Conservation (phyloP, 2,329 filamentous ascomycete genomes). For the Ophiosphaerella korrae region DNA sequence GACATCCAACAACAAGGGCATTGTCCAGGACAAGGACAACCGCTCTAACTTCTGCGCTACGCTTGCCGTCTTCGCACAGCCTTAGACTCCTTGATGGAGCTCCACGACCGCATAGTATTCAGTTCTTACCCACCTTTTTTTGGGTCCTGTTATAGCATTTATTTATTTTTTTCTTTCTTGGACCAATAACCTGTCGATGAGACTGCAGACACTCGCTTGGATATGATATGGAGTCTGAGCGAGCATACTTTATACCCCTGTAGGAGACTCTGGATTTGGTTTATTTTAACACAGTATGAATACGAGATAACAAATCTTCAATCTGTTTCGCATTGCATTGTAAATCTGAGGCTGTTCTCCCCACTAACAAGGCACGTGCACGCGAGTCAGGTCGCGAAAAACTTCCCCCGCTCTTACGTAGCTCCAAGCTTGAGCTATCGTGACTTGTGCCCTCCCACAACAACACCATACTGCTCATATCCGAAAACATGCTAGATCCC, state of each 20-base stretch:
- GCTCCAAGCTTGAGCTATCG: constrained; percentile 5
- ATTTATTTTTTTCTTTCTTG: constrained; percentile 21
- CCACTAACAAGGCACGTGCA: constrained; percentile 3
- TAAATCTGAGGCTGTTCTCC: background rate
- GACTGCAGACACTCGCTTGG: constrained; percentile 21
- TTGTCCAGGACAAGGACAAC: constrained; percentile 52
- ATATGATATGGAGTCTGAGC: constrained; percentile 6
- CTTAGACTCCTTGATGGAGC: constrained; percentile 15
- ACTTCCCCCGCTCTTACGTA: constrained; percentile 26
- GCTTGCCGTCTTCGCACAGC: constrained; percentile 46
- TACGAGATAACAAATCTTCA: background rate
- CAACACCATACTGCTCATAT: background rate
- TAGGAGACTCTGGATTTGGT: constrained; percentile 12
- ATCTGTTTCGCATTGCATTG: no score
- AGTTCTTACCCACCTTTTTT: constrained; percentile 21
- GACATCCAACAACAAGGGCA: constrained; percentile 42
- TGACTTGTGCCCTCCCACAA: background rate
- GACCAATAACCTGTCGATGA: constrained; percentile 13
- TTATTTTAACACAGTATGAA: constrained; percentile 3
- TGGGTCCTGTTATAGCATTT: constrained; percentile 26
- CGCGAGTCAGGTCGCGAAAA: constrained; percentile 25
- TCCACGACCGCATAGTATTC: constrained; percentile 11
- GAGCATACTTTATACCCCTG: constrained; percentile 20
- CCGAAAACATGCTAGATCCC: constrained; percentile 19
- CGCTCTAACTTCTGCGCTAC: constrained; percentile 56